Evolutionary conservation across 2,329 filamentous ascomycete genomes (phyloP), one percentile per base, ranked within the genome.

Genomic region (Epichloe festucae): DNA sequence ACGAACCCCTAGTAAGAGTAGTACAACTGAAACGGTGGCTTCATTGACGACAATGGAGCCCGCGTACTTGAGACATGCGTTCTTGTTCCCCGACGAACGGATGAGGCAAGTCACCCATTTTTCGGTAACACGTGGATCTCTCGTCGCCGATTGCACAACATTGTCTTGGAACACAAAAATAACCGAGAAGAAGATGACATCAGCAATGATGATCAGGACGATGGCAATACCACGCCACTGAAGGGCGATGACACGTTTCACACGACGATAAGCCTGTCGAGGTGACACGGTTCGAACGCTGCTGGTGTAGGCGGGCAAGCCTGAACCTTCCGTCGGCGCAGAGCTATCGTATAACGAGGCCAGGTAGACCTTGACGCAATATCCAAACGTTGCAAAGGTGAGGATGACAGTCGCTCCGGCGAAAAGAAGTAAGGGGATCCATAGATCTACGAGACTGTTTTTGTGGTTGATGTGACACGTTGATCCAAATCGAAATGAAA

Each of bases 141-240:
- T 74, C 40, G 77, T 74, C 19, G 77, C 68, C 3, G 78, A 76
- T 49, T 79, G 70, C 12, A 87, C 77, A 21, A 85, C 78, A 59
- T 84, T 84, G 67, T 95, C 87, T 62, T 95, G 79, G 64, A 88
- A 87, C 47, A 97, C 84, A 64, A 97, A 97, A 51, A 95, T 78
- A 45, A 95, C 75, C 2, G 90, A 84, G 68, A 97, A 96, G 75
- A 95, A 95, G 61, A 96, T 82, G 55, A 97, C 89, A 64, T 97
- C 90, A 54, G 81, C 79, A 53, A 96, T 79, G 59, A 97, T 95
- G 64, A 96, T 85, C 49, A 94, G 73, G 14, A 96, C 89, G 54
- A 97, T 87, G 43, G 82, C 80, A 54, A 96, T 91, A 44, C 90
- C 91, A 59, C 91, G 81, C 93, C 93, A 98, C 67, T 98, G 93